Percentiles rank a stretch among this genome's conserved stretches.
phyloP scores from a whole-genome alignment of 176 grass and related monocot species.

The Juncus inflexus region DNA sequence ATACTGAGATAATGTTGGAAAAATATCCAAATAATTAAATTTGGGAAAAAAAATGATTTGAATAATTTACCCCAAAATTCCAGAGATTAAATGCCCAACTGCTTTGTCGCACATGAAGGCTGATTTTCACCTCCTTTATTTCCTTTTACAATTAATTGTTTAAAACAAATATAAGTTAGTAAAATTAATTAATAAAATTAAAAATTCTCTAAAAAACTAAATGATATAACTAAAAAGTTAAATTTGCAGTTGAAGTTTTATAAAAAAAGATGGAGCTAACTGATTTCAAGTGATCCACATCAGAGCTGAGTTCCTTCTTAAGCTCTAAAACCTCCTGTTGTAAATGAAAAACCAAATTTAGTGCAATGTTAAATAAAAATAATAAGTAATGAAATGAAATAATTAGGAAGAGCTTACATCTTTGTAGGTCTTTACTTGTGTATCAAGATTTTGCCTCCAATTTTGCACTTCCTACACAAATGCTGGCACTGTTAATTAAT shows the following conservation, averaged over 20 bases:
- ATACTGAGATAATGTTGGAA: too few species aligned
- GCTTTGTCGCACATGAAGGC: slow-evolving; percentile 37
- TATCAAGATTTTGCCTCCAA: slow-evolving; percentile 48
- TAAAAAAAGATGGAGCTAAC: slow-evolving; percentile 1
- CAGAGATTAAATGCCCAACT: slow-evolving; percentile 10
- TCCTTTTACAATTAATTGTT: slow-evolving; percentile 26
- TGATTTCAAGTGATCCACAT: slow-evolving; percentile 56
- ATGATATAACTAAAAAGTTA: not conserved
- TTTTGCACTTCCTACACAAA: slow-evolving; percentile 61
- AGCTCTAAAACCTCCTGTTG: slow-evolving; percentile 48
- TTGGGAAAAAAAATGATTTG: not conserved
- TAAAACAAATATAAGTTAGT: slow-evolving; percentile 1
- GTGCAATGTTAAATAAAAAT: not conserved
- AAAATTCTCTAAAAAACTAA: not conserved
- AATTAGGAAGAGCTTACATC: slow-evolving; percentile 14
- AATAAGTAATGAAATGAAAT: slow-evolving; percentile 1
- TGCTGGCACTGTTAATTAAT: too few species aligned
- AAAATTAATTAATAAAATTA: not conserved
- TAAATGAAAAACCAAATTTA: not conserved
- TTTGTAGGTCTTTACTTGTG: slow-evolving; percentile 44
- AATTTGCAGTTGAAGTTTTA: not conserved
- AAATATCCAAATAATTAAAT: not conserved
- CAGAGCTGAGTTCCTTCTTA: slow-evolving; percentile 37
- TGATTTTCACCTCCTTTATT: slow-evolving; percentile 45
- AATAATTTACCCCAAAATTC: slow-evolving; percentile 34